Evolutionary conservation across 768 basidiomycete genomes (phyloP).

Genomic region (Kondoa malvinella): DNA sequence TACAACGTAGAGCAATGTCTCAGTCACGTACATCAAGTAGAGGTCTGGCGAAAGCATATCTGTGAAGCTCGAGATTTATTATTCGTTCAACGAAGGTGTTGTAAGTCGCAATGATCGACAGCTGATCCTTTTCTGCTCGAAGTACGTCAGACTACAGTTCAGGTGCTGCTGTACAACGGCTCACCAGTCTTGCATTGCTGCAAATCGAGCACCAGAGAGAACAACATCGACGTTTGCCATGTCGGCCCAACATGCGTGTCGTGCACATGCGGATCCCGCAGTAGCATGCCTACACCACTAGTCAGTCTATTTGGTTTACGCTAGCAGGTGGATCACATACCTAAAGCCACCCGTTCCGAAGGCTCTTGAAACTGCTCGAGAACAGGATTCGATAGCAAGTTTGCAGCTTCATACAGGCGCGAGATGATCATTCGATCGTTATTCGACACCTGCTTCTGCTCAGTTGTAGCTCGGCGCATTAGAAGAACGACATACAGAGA

Average conservation of each 20-base stretch:
- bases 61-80: constrained; percentile 45
- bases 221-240: constrained; percentile 57
- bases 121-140: constrained; percentile 33
- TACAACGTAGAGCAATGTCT: constrained; percentile 27
- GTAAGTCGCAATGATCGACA: constrained; percentile 44
- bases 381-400: constrained; percentile 32
- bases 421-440: constrained; percentile 26
- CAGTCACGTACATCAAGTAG: constrained; percentile 70
- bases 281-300: constrained; percentile 40
- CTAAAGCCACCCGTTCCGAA: not conserved
- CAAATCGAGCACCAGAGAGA: constrained; percentile 58
- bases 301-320: not conserved
- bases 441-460: constrained; percentile 27
- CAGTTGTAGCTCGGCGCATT: not conserved
- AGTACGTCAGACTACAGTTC: constrained; percentile 13
- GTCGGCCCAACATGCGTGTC: constrained; percentile 43
- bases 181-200: constrained; percentile 41
- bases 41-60: constrained; percentile 50
- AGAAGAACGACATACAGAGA: constrained; percentile 7
- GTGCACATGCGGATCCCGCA: constrained; percentile 53
- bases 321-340: not conserved
- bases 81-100: constrained; percentile 48
- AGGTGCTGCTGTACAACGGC: constrained; percentile 31
- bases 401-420: constrained; percentile 39
- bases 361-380: constrained; percentile 4